phyloP scores from a whole-genome alignment of 2,329 filamentous ascomycete species.

The Talaromyces sp. region DNA sequence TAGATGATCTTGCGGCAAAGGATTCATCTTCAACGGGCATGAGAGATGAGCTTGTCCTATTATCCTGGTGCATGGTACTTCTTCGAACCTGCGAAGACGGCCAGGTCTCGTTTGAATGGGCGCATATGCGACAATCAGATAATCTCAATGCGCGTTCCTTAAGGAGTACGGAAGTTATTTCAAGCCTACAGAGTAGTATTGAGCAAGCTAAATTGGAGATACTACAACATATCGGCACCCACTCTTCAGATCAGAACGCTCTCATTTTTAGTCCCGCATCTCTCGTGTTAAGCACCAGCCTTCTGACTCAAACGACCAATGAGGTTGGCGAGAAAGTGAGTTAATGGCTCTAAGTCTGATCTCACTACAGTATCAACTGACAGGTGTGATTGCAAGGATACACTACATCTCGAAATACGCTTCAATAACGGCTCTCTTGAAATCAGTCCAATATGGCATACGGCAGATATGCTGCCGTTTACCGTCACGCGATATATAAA shows the following conservation, averaged over 20 bases:
- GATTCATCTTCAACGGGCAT: constrained; percentile 28
- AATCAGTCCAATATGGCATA: constrained; percentile 41
- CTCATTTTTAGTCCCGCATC: background rate
- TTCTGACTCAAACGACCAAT: background rate
- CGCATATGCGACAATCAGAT: constrained; percentile 21
- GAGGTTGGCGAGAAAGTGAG: background rate
- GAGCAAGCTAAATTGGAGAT: background rate
- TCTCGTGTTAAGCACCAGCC: background rate
- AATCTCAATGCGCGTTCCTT: background rate
- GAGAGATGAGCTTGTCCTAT: constrained; percentile 39
- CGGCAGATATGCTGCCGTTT: constrained; percentile 38
- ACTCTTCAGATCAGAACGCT: no score
- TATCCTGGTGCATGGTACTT: constrained; percentile 45
- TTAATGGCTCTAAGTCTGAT: background rate
- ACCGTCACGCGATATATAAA: constrained; percentile 42
- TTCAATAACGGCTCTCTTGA: constrained; percentile 13
- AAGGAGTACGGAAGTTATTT: background rate
- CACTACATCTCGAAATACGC: background rate
- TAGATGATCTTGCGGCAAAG: constrained; percentile 22
- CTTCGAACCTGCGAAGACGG: constrained; percentile 40
- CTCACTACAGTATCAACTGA: background rate
- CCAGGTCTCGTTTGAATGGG: constrained; percentile 38
- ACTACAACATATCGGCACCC: background rate
- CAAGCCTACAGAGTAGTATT: background rate
- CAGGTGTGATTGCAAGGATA: background rate